Evolutionary conservation across 1,284 basidiomycete genomes (phyloP), one percentile per base, ranked within the genome.

Genomic region (Chondrostereum purpureum): DNA sequence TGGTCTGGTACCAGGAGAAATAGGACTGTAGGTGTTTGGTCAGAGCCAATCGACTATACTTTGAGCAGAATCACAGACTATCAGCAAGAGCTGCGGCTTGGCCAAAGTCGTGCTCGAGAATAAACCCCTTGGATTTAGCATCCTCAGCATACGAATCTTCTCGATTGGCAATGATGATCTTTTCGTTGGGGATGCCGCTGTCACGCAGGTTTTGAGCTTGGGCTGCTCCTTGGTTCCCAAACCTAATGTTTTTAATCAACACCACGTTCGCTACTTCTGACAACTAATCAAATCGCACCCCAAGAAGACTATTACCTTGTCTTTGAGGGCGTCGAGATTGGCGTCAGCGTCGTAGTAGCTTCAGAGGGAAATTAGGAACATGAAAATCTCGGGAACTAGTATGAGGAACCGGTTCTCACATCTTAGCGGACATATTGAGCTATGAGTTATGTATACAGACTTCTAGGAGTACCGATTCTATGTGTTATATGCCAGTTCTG

Each of bases 191-290:
- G 45, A 81, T 74, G 4, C 80, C 80, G 43, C 74, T 69, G 50
- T 81, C 79, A n/a, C 80, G 69, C 45, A 81, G 54, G 52, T 82
- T 82, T 59, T 81, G 78, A 2, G 80, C 79, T 56, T 81, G 79
- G 34, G 79, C 79, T 38, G 80, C 75, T 22, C 79, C 79, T 58
- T 82, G 79, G 58, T 81, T 81, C 39, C 79, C 79, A 56, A 80
- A 82, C 4, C 79, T 81, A 44, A n/a, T n/a, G n/a, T n/a, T n/a
- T n/a, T n/a, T n/a, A n/a, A n/a, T n/a, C n/a, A 20, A n/a, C n/a
- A 22, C 24, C 34, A 42, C 12, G 34, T 14, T 18, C 18, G 46
- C n/a, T n/a, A n/a, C n/a, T 24, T 10, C 14, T 33, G 8, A 14
- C 20, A 22, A 24, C 33, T 19, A 24, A 16, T 27, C 19, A n/a